Conservation (phyloP, 208 protist genomes). For the Crithidia acanthocephali region DNA sequence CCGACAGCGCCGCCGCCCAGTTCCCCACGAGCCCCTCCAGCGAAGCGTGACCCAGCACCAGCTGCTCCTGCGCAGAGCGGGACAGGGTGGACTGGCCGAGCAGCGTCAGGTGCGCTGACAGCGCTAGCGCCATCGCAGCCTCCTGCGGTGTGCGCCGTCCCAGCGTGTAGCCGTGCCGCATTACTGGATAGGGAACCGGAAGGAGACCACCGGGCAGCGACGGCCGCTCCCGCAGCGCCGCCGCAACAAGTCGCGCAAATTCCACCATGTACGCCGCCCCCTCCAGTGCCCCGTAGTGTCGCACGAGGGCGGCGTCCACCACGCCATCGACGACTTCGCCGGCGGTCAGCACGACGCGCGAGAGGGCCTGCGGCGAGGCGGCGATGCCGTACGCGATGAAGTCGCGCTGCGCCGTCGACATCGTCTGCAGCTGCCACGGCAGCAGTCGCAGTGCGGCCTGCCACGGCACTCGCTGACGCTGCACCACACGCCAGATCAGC, state of each 20-base stretch:
- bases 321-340: conserved; percentile 28
- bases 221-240: conserved; percentile 56
- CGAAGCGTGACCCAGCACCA: conserved; percentile 50
- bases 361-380: conserved; percentile 23
- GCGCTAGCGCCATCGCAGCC: conserved; percentile 53
- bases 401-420: conserved; percentile 41
- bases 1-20: conserved; percentile 54
- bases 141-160: conserved; percentile 17
- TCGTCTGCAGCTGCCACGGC: conserved; percentile 40
- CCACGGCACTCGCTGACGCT: conserved; percentile 57
- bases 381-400: conserved; percentile 23
- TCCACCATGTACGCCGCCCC: conserved; percentile 43
- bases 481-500: conserved; percentile 60
- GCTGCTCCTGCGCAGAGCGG: conserved; percentile 37
- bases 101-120: conserved; percentile 53
- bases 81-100: conserved; percentile 29
- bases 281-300: conserved; percentile 39
- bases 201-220: conserved; percentile 55
- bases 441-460: conserved; percentile 43
- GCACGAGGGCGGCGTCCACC: conserved; percentile 32
- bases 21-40: conserved; percentile 42
- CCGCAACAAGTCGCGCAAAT: conserved; percentile 49
- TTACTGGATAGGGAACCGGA: conserved; percentile 49
- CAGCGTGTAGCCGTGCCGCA: conserved; percentile 59
- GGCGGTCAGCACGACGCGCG: conserved; percentile 34